Conservation (phyloP, 306 rosid species). For the Dryas octopetala region DNA sequence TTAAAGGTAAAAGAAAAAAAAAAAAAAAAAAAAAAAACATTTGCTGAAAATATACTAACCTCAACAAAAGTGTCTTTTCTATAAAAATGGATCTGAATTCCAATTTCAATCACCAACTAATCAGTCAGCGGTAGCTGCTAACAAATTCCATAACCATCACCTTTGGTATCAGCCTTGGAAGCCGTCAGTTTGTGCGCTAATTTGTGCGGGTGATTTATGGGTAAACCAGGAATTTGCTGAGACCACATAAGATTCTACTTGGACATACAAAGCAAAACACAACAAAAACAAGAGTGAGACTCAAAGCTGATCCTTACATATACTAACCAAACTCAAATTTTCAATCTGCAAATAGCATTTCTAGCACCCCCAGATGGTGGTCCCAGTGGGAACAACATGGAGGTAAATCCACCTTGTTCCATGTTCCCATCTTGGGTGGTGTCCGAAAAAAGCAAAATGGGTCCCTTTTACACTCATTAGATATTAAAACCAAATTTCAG, state of each 20-base stretch:
- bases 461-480: neutral
- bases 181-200: slow-evolving; percentile 6
- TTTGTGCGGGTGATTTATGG: neutral
- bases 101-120: neutral
- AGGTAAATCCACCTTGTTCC: neutral
- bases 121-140: slow-evolving; percentile 4
- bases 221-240: slow-evolving; percentile 10
- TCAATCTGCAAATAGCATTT: neutral
- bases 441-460: neutral
- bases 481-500: neutral
- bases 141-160: slow-evolving; percentile 22
- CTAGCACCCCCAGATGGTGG: too few species aligned
- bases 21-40: neutral
- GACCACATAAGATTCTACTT: neutral
- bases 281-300: neutral
- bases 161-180: slow-evolving; percentile 4
- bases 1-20: neutral
- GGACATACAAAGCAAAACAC: neutral
- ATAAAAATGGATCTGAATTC: slow-evolving; percentile 12
- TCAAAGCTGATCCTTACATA: neutral
- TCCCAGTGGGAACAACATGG: neutral
- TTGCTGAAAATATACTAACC: slow-evolving; percentile 32
- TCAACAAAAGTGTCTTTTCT: slow-evolving; percentile 26
- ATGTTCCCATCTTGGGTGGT: too few species aligned
- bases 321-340: neutral